Evolutionary conservation across 768 basidiomycete genomes (phyloP).

Genomic region (Boletus coccyginus): DNA sequence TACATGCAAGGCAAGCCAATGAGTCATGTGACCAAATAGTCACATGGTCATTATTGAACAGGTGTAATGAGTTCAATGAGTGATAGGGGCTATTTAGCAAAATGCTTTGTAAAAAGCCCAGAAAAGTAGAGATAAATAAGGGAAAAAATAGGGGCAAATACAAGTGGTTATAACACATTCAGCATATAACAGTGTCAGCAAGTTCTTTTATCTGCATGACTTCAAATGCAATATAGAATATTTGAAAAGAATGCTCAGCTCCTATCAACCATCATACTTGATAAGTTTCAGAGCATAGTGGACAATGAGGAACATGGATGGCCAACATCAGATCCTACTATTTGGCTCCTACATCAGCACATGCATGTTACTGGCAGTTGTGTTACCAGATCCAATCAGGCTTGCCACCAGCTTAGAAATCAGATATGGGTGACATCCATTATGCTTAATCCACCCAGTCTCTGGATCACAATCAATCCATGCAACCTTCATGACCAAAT

Average conservation of each 20-base stretch:
- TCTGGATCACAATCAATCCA: conserved; percentile 3
- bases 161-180: too few species aligned
- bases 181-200: not conserved
- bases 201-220: not conserved
- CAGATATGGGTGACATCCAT: conserved; percentile 1
- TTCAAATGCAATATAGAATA: not conserved
- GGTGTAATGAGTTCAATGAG: too few species aligned
- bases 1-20: too few species aligned
- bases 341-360: not conserved
- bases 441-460: not conserved
- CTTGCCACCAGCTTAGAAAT: not conserved
- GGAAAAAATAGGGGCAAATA: too few species aligned
- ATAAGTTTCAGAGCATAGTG: not conserved
- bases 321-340: not conserved
- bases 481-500: not conserved
- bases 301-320: not conserved
- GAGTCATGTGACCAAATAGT: too few species aligned
- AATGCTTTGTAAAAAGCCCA: too few species aligned
- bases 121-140: too few species aligned
- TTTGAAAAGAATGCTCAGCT: not conserved
- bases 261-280: not conserved
- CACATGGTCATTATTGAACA: too few species aligned
- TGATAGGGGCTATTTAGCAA: too few species aligned
- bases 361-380: not conserved
- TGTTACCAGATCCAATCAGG: not conserved